A percentile compares a stretch with the other conserved stretches of the same genome.
These are phyloP conservation scores for Lathyrus sativus DNA, from an alignment of 306 rosid genomes.

Conservation along the genomic window DNA sequence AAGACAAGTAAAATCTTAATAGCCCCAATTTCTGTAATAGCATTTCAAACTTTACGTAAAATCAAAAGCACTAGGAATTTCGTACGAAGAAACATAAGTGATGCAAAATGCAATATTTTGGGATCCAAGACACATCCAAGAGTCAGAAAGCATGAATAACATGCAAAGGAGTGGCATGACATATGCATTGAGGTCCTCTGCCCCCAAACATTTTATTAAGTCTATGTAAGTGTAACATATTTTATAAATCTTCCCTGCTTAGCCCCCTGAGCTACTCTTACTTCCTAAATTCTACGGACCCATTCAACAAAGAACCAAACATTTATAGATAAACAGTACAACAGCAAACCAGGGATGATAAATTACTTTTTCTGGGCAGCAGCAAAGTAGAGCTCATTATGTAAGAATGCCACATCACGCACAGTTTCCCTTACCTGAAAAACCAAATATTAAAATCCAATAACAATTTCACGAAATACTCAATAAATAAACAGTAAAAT, in stretches of 20 bases:
- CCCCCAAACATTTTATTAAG: neutral
- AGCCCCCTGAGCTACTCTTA: neutral
- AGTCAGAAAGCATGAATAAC: constrained; percentile 7
- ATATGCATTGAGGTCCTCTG: constrained; percentile 1
- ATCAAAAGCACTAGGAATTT: neutral
- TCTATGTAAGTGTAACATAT: neutral
- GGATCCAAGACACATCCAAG: neutral
- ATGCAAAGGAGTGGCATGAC: neutral
- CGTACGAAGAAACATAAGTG: neutral
- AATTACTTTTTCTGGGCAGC: constrained; percentile 91
- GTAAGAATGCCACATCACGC: constrained; percentile 85
- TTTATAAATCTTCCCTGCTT: neutral
- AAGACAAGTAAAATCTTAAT: neutral
- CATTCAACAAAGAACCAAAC: constrained; percentile 13
- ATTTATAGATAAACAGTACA: constrained; percentile 13
- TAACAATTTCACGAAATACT: constrained; percentile 20
- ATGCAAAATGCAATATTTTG: neutral
- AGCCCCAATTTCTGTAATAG: constrained; percentile 4
- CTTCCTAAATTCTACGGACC: neutral
- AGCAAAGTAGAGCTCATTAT: constrained; percentile 73
- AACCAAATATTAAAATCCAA: constrained; percentile 23
- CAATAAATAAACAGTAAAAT: neutral
- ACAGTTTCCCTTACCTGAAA: constrained; percentile 93
- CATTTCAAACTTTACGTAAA: neutral
- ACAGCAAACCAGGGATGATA: constrained; percentile 22